phyloP scores from a whole-genome alignment of 768 basidiomycete species.

The Mycena vitilis region DNA sequence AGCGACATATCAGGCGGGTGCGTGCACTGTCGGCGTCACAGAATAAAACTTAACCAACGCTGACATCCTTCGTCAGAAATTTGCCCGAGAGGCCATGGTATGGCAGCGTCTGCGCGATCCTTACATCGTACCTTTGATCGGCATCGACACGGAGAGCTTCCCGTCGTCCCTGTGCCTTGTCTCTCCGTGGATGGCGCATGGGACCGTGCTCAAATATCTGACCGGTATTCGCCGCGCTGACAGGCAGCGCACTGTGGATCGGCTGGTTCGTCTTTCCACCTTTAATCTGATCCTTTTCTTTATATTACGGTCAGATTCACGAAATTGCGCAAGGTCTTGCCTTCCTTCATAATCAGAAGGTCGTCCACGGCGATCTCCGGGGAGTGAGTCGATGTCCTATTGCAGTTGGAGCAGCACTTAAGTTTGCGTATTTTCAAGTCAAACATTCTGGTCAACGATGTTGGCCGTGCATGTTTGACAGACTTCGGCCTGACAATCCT shows the following conservation, averaged over 20 bases:
- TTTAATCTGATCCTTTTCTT: no score
- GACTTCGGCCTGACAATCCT: slow-evolving; percentile 37
- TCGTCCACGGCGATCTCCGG: slow-evolving; percentile 36
- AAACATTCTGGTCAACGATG: slow-evolving; percentile 35
- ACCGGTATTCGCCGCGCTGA: slow-evolving; percentile 19
- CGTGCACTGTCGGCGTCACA: neutral
- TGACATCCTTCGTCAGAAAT: slow-evolving; percentile 30
- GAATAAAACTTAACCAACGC: no score
- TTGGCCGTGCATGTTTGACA: slow-evolving; percentile 24
- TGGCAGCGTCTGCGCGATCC: slow-evolving; percentile 38
- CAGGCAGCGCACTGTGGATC: slow-evolving; percentile 18
- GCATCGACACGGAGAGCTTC: slow-evolving; percentile 38
- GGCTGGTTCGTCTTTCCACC: no score
- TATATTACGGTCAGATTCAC: slow-evolving; percentile 33
- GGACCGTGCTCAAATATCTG: slow-evolving; percentile 38
- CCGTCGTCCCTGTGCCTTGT: slow-evolving; percentile 36
- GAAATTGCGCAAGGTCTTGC: slow-evolving; percentile 36
- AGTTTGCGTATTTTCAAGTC: slow-evolving; percentile 18
- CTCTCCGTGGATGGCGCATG: slow-evolving; percentile 44
- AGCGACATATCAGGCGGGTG: slow-evolving; percentile 26
- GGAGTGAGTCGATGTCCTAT: slow-evolving; percentile 16
- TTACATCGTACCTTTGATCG: slow-evolving; percentile 38
- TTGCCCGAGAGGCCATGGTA: slow-evolving; percentile 40
- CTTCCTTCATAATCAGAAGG: slow-evolving; percentile 32
- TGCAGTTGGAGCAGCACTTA: no score